Base-by-base conservation (phyloP, 306 rosid species). In the Cucumis cinereus region DNA sequence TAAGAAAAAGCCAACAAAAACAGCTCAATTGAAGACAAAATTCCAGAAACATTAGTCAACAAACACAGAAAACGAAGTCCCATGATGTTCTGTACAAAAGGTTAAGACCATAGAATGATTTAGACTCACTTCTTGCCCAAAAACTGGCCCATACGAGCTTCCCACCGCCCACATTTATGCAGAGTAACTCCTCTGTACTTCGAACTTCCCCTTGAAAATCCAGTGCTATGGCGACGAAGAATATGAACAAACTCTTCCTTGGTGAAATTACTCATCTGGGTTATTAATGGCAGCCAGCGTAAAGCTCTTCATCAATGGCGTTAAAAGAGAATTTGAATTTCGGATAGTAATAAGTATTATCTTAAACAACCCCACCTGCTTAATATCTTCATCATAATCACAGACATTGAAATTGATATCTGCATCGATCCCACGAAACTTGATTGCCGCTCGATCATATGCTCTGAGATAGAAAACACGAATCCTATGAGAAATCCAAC, bases 81-180 rank as follows among this genome's bases (percentile, higher is more conserved):
- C 11, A 68, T 11, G 14, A 36, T 36, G 72, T 36, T 64, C 49
- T 41, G 54, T 40, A 23, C 13, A 59, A 28, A 28, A 45, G 8
- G 13, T 15, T 20, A 36, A 56, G 28, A 19, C 2, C 56, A 55
- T 35, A 9, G 45, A 45, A 69, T 45, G 67, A 80, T 53, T 28
- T 35, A 33, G 77, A 30, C 96, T 83, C 79, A 93, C 98, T 93
- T 93, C 80, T 90, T 93, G 30, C 97, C 97, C 43, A 93, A 87
- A 82, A 93, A 86, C 88, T 93, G 98, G 40, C 98, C 98, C 98
- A 93, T 91, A 1, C 97, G 96, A 85, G 98, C 97, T 85, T 93
- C 98, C 98, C 98, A 93, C 77, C 98, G 83, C 17, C 98, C 98
- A 20, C 98, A 93, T 89, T 93, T 93, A 83, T 93, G 98, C 72